Base-by-base conservation (phyloP, 2,329 filamentous ascomycete genomes). In the Aphanocladium album region DNA sequence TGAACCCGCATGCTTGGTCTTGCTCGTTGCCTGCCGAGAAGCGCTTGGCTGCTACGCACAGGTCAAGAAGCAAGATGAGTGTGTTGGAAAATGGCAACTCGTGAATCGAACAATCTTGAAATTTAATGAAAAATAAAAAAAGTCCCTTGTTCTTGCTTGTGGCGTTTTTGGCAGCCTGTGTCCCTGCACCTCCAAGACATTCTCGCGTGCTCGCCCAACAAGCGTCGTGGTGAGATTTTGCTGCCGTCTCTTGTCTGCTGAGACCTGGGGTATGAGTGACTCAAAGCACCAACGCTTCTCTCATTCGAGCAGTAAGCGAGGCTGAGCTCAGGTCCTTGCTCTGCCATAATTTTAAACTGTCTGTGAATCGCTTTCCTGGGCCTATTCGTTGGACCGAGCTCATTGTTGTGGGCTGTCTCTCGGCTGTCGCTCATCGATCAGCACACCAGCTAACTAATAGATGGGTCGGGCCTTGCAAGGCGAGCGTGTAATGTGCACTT, bases 401-500 rank as follows among this genome's bases (percentile, higher is more conserved):
- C 6, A 11, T 17, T 16, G 12, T 6, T 14, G 35, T 39, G 35
- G 35, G 16, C 35, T 39, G 35, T 39, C 46, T 50, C 46, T 50
- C 46, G 46, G 46, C 46, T 50, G 23, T 50, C 46, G 46, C 35
- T 39, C 46, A 50, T 50, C 46, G 46, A 50, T 53, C 35, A 39
- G 19, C 19, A 16, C 35, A n/a, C n/a, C n/a, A 53, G 17, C 21
- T 19, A 21, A 21, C 21, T n/a, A 14, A 43, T 7, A 30, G 21
- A 43, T 43, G 52, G 52, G 23, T 21, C 52, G 52, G 39, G 52
- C 52, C 52, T 45, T 45, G 39, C 39, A 55, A 37, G 51, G 51
- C 23, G 25, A 14, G 14, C n/a, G 23, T n/a, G 3, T 14, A 12
- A 21, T 52, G 49, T 23, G 27, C 23, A 37, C 30, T 52, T 16